Base-by-base conservation (phyloP, 768 basidiomycete species). In the Xerocomellus intermedius region DNA sequence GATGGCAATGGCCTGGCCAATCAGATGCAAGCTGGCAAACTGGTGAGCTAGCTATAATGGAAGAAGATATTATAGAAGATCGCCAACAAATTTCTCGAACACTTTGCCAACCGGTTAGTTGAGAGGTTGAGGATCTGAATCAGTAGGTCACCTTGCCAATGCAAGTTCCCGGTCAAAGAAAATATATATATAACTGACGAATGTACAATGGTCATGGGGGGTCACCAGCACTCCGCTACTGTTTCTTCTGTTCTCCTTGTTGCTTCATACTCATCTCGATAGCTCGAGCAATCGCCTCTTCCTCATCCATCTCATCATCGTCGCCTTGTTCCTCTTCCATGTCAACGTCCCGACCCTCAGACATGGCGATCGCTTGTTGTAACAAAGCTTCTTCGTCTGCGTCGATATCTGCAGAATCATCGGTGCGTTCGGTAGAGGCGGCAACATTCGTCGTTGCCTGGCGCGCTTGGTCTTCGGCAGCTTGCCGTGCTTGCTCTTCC, bases 261-360 rank as follows among this genome's bases (percentile, higher is more conserved):
- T 78, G 77, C 66, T 85, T 80, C 90, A 96, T 88, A 67, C 94
- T 96, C 92, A 96, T 92, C 70, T 84, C 85, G 62, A 97, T 98
- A 14, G 96, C 97, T 43, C 84, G 77, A 43, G 87, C 84, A 67
- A 98, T 98, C 32, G 87, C 94, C 50, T 87, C 94, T 61, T 97
- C 95, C 65, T 95, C 92, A 56, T 83, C 82, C 65, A 85, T 77
- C 49, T 84, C 85, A 5, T 89, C 91, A 4, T 87, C 91, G 2
- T 82, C 82, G 36, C 76, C 83, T 1, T 75, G 80, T 19, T 70
- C 74, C 9, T 65, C 73, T 38, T 73, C 78, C 62, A 82, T 77
- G 63, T 80, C 79, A 47, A 76, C 77, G 56, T 80, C 83, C 24
- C 77, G 79, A 28, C 74, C 77, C 58, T 84, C 75, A 0, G 90